A percentile compares a stretch with the other conserved stretches of the same genome.
These are phyloP conservation scores for Botrytis aclada DNA, from an alignment of 2,329 filamentous ascomycete genomes.

Conservation along the genomic window DNA sequence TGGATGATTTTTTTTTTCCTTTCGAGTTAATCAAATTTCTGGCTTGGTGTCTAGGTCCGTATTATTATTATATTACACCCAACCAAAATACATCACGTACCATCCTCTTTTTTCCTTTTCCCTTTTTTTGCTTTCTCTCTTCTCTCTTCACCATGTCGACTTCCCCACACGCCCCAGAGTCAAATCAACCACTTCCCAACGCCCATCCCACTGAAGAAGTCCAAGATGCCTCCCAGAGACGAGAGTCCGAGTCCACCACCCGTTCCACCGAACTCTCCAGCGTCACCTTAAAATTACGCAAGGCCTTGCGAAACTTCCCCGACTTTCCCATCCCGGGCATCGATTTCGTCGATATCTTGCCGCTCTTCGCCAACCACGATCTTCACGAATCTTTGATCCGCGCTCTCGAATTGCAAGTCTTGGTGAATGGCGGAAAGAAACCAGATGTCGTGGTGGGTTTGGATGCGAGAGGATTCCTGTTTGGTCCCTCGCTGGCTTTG, in stretches of 20 bases:
- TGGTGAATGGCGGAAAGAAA: constrained; percentile 57
- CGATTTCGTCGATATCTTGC: constrained; percentile 96
- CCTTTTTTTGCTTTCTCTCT: constrained; percentile 25
- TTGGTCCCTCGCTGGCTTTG: constrained; percentile 85
- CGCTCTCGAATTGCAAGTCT: constrained; percentile 80
- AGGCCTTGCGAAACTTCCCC: constrained; percentile 76
- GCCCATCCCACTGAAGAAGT: constrained; percentile 15
- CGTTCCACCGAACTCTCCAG: constrained; percentile 39
- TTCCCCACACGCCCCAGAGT: constrained; percentile 24
- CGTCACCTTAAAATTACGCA: constrained; percentile 66
- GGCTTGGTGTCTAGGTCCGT: not conserved
- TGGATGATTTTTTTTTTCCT: constrained; percentile 2
- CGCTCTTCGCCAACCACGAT: constrained; percentile 77
- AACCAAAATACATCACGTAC: not conserved
- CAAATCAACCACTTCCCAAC: constrained; percentile 20
- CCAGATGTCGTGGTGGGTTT: constrained; percentile 92
- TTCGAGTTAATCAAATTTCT: not conserved
- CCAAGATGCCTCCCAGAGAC: constrained; percentile 37
- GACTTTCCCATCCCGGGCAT: constrained; percentile 93
- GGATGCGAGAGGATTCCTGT: constrained; percentile 92
- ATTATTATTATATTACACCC: not conserved
- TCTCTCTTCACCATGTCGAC: constrained; percentile 36
- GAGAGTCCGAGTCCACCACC: constrained; percentile 35
- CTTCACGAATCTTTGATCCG: constrained; percentile 75
- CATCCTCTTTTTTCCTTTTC: not conserved